Evolutionary conservation across 768 basidiomycete species (phyloP), one percentile per base, ranked within the genome.

Genomic region (Leccinum broughii): DNA sequence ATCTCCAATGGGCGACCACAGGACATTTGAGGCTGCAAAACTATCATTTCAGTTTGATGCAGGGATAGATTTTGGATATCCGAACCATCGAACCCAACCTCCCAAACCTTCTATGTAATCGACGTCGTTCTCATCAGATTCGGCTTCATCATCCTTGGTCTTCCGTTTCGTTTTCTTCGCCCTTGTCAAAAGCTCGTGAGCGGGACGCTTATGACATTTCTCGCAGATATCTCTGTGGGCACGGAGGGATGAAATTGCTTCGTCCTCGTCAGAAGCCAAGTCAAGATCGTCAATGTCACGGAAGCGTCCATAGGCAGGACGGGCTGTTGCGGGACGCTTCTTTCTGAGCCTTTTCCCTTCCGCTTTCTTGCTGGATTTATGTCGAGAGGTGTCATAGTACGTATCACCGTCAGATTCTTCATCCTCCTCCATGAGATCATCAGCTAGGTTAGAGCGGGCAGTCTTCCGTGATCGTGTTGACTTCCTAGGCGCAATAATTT

Each of bases 31-130:
- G 78, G 69, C 91, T 93, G 58, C 24, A 28, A 52, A 68, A 20
- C n/a, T 6, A 54, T 24, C 3, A 46, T 9, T 35, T 72, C 9
- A 70, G 52, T 46, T 60, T 39, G 17, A 44, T 34, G 48, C 56
- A 49, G 51, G 49, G 59, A 49, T 32, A 48, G 5, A 39, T 34
- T 1, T 0, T 39, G n/a, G n/a, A 54, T 34, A 49, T 75, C 28
- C 82, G 58, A 70, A 91, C 91, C 92, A 95, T 75, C 85, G 81
- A 63, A 93, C 85, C 92, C 92, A 95, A 28, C 92, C 92, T 13
- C 92, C 92, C 51, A 88, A 75, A 7, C 72, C 69, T 13, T 62
- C 74, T 10, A 85, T 74, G 52, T 75, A 77, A 39, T 84, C 82
- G 39, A 80, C 76, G 48, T 88, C 86, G 32, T 84, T 80, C 20